A percentile compares a stretch with the other conserved stretches of the same genome.
Conservation (phyloP, 345 rosid species). For the Bruguiera gymnorhiza region DNA sequence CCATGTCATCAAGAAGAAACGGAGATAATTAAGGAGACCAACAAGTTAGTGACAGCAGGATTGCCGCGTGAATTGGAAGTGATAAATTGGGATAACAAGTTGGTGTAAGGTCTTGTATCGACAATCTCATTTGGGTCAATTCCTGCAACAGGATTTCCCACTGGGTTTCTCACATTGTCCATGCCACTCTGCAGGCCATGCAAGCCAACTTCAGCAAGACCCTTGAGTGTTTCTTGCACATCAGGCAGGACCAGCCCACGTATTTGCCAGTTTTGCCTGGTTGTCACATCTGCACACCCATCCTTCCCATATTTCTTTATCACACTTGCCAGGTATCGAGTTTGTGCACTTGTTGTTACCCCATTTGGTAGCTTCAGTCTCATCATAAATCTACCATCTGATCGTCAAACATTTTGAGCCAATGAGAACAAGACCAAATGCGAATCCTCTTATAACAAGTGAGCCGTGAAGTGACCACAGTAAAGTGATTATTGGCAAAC, state of each 20-base stretch:
- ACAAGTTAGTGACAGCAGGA: constrained; percentile 70
- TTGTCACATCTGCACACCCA: constrained; percentile 94
- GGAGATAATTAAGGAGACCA: constrained; percentile 24
- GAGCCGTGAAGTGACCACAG: too few species aligned
- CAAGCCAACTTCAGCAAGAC: constrained; percentile 75
- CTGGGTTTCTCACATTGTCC: constrained; percentile 98
- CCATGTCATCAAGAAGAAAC: not conserved
- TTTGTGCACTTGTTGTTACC: constrained; percentile 85
- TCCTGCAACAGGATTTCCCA: constrained; percentile 91
- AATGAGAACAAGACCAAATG: not conserved
- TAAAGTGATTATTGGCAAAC: not conserved
- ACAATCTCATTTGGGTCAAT: constrained; percentile 87
- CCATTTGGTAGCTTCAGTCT: constrained; percentile 94
- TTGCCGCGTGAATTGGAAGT: constrained; percentile 77
- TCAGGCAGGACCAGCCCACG: constrained; percentile 86
- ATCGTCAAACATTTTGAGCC: constrained; percentile 2
- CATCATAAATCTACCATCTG: constrained; percentile 99
- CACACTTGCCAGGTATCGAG: constrained; percentile 78
- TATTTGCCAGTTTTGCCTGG: constrained; percentile 96
- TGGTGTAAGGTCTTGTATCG: constrained; percentile 82
- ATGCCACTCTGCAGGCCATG: constrained; percentile 93
- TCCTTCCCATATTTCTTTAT: constrained; percentile 83
- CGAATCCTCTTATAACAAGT: not conserved
- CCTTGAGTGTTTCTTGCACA: constrained; percentile 80
- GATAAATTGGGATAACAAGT: constrained; percentile 67